Percentiles rank a stretch among this genome's conserved stretches.
These are phyloP conservation scores for Lodderomyces jiufengensis DNA, from an alignment of 1,139 yeast species.

Conservation along the genomic window DNA sequence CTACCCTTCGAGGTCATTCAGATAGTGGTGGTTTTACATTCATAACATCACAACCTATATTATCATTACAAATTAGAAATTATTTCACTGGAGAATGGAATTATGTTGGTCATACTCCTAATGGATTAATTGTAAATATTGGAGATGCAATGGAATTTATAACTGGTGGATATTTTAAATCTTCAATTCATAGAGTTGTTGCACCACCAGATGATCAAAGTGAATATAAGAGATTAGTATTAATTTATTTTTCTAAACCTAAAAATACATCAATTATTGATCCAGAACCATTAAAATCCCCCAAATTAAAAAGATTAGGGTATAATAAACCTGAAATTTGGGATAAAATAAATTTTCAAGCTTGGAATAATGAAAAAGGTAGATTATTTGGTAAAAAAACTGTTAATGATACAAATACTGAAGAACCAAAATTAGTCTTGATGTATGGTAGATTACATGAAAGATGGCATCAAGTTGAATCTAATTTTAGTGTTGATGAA, in stretches of 20 bases:
- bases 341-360: slow-evolving; percentile 29
- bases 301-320: slow-evolving; percentile 32
- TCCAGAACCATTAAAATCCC: slow-evolving; percentile 38
- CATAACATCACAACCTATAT: slow-evolving; percentile 43
- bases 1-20: slow-evolving; percentile 51
- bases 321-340: slow-evolving; percentile 30
- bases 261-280: slow-evolving; percentile 29
- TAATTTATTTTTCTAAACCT: slow-evolving; percentile 38
- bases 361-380: slow-evolving; percentile 43
- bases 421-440: slow-evolving; percentile 35
- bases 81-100: slow-evolving; percentile 45
- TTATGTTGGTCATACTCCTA: slow-evolving; percentile 44
- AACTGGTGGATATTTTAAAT: slow-evolving; percentile 48
- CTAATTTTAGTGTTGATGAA: slow-evolving; percentile 16
- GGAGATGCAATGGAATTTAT: slow-evolving; percentile 49
- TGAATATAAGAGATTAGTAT: slow-evolving; percentile 33
- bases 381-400: slow-evolving; percentile 35
- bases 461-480: slow-evolving; percentile 31
- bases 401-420: slow-evolving; percentile 28
- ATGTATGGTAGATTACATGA: slow-evolving; percentile 39
- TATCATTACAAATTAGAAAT: slow-evolving; percentile 48
- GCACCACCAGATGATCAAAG: slow-evolving; percentile 45
- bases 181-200: slow-evolving; percentile 45
- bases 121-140: slow-evolving; percentile 45
- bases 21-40: slow-evolving; percentile 49